These are phyloP conservation scores for Paramecium sexaurelia DNA, from an alignment of 73 alveolate genomes.

Conservation along the genomic window DNA sequence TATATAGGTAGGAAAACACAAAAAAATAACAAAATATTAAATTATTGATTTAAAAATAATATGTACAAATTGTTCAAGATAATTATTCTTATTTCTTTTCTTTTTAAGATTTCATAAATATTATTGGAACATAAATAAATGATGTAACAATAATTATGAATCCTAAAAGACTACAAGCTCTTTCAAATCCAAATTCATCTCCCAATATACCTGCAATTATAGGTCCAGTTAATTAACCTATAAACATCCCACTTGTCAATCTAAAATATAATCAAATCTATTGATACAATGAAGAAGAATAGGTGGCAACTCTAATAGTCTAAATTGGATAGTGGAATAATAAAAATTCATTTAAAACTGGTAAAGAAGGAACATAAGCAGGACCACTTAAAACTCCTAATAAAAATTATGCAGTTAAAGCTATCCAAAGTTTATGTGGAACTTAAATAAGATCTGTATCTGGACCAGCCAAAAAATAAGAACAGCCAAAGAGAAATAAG, in stretches of 20 bases:
- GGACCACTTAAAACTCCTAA: constrained; percentile 13
- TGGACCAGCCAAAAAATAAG: constrained; percentile 24
- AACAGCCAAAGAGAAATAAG: neutral
- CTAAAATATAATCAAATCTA: neutral
- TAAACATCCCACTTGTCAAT: constrained; percentile 43
- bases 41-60: neutral
- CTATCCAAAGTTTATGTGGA: neutral
- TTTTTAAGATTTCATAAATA: neutral
- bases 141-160: neutral
- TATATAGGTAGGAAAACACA: neutral
- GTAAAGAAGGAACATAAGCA: constrained; percentile 56
- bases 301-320: neutral
- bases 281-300: constrained; percentile 12
- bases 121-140: neutral
- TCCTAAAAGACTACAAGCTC: constrained; percentile 43
- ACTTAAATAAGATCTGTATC: neutral
- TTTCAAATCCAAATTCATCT: constrained; percentile 4
- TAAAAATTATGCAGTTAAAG: neutral
- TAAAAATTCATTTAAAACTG: constrained; percentile 26
- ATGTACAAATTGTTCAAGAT: neutral
- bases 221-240: constrained; percentile 33
- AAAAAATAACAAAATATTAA: neutral
- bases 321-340: neutral
- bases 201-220: neutral
- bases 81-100: neutral